Conservation (phyloP, 768 basidiomycete genomes). For the Tylopilus sp. region DNA sequence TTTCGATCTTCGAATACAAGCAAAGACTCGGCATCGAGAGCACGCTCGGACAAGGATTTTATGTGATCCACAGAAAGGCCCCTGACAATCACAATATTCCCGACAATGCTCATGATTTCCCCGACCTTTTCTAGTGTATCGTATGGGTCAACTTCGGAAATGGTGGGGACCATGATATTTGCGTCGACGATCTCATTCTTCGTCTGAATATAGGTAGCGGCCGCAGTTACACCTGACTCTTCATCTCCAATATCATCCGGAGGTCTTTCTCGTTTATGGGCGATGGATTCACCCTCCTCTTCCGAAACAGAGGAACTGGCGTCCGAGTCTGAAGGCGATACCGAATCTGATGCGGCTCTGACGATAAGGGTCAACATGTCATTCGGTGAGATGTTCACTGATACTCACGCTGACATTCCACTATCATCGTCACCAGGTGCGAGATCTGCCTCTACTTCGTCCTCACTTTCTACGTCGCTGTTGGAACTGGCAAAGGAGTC, state of each 20-base stretch:
- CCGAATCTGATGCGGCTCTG: constrained; percentile 33
- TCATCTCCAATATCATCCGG: constrained; percentile 47
- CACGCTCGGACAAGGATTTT: constrained; percentile 50
- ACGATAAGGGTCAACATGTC: constrained; percentile 18
- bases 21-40: constrained; percentile 86
- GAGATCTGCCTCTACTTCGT: constrained; percentile 69
- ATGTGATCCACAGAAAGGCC: constrained; percentile 47
- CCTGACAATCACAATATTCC: constrained; percentile 68
- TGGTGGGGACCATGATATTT: constrained; percentile 57
- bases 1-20: constrained; percentile 87
- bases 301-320: constrained; percentile 22
- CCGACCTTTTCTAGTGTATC: constrained; percentile 74
- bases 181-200: constrained; percentile 67
- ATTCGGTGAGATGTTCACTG: neutral
- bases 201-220: constrained; percentile 52
- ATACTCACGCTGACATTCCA: constrained; percentile 20
- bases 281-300: constrained; percentile 7
- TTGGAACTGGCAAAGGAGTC: constrained; percentile 53
- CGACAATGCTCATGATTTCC: constrained; percentile 72
- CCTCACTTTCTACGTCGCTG: constrained; percentile 57
- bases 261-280: constrained; percentile 7
- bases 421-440: constrained; percentile 41
- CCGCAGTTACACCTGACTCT: constrained; percentile 38
- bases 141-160: constrained; percentile 58
- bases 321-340: constrained; percentile 37